These are phyloP conservation scores for Cytospora schulzeri DNA, from an alignment of 2,329 filamentous ascomycete genomes.

Conservation along the genomic window DNA sequence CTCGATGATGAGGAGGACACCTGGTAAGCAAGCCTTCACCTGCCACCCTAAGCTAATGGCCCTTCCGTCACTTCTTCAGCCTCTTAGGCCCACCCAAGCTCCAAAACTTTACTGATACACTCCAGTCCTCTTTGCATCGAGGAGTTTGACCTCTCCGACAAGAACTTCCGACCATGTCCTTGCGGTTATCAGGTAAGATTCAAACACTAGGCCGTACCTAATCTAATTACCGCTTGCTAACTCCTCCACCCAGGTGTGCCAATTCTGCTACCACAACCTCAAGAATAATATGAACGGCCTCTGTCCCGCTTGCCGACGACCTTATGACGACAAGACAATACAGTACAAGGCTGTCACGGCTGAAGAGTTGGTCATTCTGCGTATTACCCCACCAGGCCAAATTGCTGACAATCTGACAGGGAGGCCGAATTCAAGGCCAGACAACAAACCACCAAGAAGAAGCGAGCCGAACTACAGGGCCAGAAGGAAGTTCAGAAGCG, in stretches of 20 bases:
- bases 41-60: constrained; percentile 28
- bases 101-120: constrained; percentile 33
- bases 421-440: constrained; percentile 75
- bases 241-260: constrained; percentile 72
- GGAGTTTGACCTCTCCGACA: constrained; percentile 96
- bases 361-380: constrained; percentile 77
- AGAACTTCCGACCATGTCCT: constrained; percentile 94
- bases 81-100: constrained; percentile 22
- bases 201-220: not conserved
- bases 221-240: constrained; percentile 25
- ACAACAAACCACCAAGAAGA: constrained; percentile 89
- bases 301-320: constrained; percentile 93
- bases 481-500: constrained; percentile 96
- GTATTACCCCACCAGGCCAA: not conserved
- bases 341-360: constrained; percentile 93
- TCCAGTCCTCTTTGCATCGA: constrained; percentile 93
- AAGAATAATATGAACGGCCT: constrained; percentile 97
- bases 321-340: constrained; percentile 96
- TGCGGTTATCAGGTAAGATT: constrained; percentile 90
- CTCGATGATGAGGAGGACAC: constrained; percentile 72
- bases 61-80: constrained; percentile 29
- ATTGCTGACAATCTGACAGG: constrained; percentile 46
- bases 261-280: constrained; percentile 99
- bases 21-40: constrained; percentile 52
- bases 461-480: constrained; percentile 76